Evolutionary conservation across 192 early-diverging fungal species (phyloP), one percentile per base, ranked within the genome.

Genomic region (Phycomyces blakesleeanus): DNA sequence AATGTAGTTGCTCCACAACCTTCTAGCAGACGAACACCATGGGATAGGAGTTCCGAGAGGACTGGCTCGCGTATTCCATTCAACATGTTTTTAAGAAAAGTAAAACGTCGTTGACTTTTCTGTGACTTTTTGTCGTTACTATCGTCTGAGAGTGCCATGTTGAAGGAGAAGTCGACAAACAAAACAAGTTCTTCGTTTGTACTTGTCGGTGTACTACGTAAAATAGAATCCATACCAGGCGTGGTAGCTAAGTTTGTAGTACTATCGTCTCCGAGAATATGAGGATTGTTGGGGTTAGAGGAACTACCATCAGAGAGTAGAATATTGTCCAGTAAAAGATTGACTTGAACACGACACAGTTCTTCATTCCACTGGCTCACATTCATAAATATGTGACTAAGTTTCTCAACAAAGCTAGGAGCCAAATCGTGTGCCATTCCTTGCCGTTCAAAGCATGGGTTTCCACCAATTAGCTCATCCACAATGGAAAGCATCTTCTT

Each of bases 361-460:
- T 78, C 80, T 61, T 79, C 76, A 27, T 76, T 82, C 80, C 80
- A 82, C n/a, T 74, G 72, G 37, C 76, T 76, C 6, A 82, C 71
- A 10, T 76, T 64, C 24, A 66, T 63, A 56, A 82, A 79, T 14
- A 82, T 71, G 10, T 67, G 59, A 40, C 69, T 61, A 16, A 82
- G 63, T 37, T 79, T 76, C 18, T 76, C 75, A 34, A 82, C 64
- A 60, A 77, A 76, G 9, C 62, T 64, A 6, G 80, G 66, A 6
- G 73, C 67, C 26, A 67, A 18, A 12, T 59, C 59, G 14, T 49
- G 26, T 0, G 41, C 39, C n/a, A 61, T 55, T 0, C 21, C 51
- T 25, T 42, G 47, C 15, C 51, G 58, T 24, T 42, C 40, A 29
- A 18, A 40, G 21, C 40, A 20, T 5, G n/a, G 18, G 25, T 24